Percentiles rank a stretch among this genome's conserved stretches.
These are phyloP conservation scores for Chamaenerion angustifolium DNA, from an alignment of 345 rosid genomes.

Conservation along the genomic window DNA sequence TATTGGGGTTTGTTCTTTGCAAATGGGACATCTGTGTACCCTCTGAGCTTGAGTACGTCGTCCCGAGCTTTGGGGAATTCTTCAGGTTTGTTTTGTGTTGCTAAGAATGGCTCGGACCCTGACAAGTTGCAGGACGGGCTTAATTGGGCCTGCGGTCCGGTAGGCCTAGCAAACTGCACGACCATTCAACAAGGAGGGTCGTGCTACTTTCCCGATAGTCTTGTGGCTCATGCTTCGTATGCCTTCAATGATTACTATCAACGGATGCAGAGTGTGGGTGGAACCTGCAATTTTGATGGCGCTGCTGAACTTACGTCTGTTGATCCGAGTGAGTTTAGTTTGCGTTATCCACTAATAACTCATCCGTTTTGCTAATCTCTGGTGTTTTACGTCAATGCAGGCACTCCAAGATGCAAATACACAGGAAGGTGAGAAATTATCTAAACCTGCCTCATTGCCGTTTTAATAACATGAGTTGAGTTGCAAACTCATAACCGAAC, in stretches of 20 bases:
- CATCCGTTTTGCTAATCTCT: no score
- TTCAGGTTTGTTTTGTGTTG: conserved; percentile 56
- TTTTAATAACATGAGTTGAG: no score
- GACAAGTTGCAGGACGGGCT: conserved; percentile 59
- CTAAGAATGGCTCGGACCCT: conserved; percentile 49
- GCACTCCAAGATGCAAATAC: conserved; percentile 4
- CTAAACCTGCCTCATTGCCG: no score
- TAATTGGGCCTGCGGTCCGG: conserved; percentile 96
- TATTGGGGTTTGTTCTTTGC: conserved; percentile 76
- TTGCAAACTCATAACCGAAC: no score
- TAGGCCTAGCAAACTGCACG: conserved; percentile 67
- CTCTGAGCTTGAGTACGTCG: conserved; percentile 33
- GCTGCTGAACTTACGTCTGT: conserved; percentile 42
- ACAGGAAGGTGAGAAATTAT: conserved; percentile 8
- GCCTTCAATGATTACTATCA: conserved; percentile 89
- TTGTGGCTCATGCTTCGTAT: conserved; percentile 70
- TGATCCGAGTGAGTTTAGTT: conserved; percentile 65
- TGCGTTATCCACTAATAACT: background rate
- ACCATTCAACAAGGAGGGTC: conserved; percentile 59
- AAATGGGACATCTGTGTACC: conserved; percentile 71
- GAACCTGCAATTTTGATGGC: conserved; percentile 81
- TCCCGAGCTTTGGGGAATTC: conserved; percentile 25
- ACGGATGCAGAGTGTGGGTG: conserved; percentile 58
- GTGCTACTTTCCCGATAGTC: conserved; percentile 48
- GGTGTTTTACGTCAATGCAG: background rate